Evolutionary conservation across 2,329 filamentous ascomycete species (phyloP), one percentile per base, ranked within the genome.

Genomic region (Sordariomycetes sp.): DNA sequence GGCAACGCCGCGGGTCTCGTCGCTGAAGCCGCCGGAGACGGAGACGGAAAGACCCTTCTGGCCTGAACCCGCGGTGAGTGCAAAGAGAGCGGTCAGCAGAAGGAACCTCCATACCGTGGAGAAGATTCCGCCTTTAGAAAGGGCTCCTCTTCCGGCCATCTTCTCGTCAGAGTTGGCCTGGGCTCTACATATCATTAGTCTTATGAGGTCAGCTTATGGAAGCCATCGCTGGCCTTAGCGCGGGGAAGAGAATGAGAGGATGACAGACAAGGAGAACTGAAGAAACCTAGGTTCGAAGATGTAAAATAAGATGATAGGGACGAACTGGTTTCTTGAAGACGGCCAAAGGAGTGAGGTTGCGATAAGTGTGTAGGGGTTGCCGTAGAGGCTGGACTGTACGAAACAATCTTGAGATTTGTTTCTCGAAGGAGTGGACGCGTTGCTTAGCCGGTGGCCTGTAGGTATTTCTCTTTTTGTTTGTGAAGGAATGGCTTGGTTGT

Each of bases 11-110:
- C 24, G 17, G 10, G n/a, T 34, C 7, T 35, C n/a, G 54, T 89
- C 39, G 83, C 86, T 62, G 80, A 76, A 13, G 89, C 72, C 67
- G 90, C 79, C 8, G 82, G 81, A 7, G 78, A 69, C 15, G 89
- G 69, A 67, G 87, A 61, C 81, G 78, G 62, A 90, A 89, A 15
- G 39, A 15, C n/a, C 39, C 15, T 45, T 45, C n/a, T 15, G 15
- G 39, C 39, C n/a, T 45, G 39, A 3, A 45, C 10, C 39, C 15
- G n/a, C 39, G 39, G 39, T 45, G 13, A 45, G 39, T 13, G n/a
- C 39, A 45, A 45, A 45, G 15, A 45, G 39, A n/a, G 39, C 39
- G n/a, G 39, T 45, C 39, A 45, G 39, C 2, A 45, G 39, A 17
- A 45, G 39, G n/a, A 53, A 34, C 28, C 35, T 35, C 52, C 39